Conservation (phyloP, 169 alveolate species). For the Perkinsus marinus region DNA sequence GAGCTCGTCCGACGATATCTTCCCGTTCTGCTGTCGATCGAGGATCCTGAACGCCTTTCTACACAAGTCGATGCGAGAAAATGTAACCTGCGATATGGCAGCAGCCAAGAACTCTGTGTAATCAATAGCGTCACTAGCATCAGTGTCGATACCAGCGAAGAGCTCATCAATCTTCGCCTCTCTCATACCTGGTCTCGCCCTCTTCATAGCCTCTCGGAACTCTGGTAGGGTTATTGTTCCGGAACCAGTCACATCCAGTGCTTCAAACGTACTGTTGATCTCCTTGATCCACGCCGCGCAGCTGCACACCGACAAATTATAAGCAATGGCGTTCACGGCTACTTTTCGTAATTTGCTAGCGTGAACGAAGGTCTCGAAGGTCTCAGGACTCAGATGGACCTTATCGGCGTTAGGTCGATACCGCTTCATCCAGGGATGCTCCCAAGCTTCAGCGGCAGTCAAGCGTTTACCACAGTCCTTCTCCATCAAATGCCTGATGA, state of each 20-base stretch:
- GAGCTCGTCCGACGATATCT: not conserved
- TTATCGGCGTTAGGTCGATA: not conserved
- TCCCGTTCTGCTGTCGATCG: constrained; percentile 8
- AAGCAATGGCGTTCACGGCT: constrained; percentile 40
- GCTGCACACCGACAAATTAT: constrained; percentile 17
- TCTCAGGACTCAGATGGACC: not conserved
- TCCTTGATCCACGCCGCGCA: constrained; percentile 37
- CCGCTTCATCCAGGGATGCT: constrained; percentile 42
- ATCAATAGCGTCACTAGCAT: constrained; percentile 42
- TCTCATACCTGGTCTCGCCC: constrained; percentile 15
- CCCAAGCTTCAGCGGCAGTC: constrained; percentile 33
- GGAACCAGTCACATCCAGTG: constrained; percentile 37
- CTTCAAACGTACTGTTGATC: constrained; percentile 36
- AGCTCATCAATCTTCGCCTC: constrained; percentile 34
- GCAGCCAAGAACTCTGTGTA: constrained; percentile 34
- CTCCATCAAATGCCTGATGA: constrained; percentile 37
- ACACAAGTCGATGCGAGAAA: not conserved
- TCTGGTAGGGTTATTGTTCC: constrained; percentile 39
- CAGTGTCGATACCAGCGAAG: constrained; percentile 41
- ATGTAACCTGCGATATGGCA: constrained; percentile 13
- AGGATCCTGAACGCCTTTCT: not conserved
- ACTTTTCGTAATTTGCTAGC: constrained; percentile 33
- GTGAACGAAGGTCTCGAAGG: constrained; percentile 21
- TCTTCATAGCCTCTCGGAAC: constrained; percentile 30
- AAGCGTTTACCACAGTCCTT: constrained; percentile 41